A percentile compares a stretch with the other conserved stretches of the same genome.
These are phyloP conservation scores for Neoascochyta sp. DNA, from an alignment of 2,329 filamentous ascomycete species.

Conservation along the genomic window DNA sequence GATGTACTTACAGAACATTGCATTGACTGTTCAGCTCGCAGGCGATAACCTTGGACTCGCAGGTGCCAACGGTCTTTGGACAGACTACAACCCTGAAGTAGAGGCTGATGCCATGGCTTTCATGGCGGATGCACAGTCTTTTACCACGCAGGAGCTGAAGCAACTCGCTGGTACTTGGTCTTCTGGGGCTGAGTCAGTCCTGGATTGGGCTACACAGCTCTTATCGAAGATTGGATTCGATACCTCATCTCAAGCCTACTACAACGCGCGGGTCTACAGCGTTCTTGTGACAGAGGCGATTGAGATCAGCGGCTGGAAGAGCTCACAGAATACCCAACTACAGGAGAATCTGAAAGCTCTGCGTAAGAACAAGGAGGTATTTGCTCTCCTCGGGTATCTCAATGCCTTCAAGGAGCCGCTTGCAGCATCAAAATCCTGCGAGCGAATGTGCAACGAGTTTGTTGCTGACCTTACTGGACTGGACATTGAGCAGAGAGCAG, in stretches of 20 bases:
- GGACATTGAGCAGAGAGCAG: slow-evolving; percentile 43
- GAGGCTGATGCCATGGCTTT: slow-evolving; percentile 53
- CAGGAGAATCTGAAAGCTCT: slow-evolving; percentile 37
- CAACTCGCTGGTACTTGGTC: slow-evolving; percentile 13
- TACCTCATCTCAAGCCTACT: slow-evolving; percentile 38
- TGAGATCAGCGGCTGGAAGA: slow-evolving; percentile 42
- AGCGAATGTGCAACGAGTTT: slow-evolving; percentile 57
- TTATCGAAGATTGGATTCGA: slow-evolving; percentile 22
- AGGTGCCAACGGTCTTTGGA: slow-evolving; percentile 54
- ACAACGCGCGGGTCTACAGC: slow-evolving; percentile 41
- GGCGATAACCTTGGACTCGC: slow-evolving; percentile 59
- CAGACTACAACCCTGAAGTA: slow-evolving; percentile 45
- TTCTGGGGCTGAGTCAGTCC: slow-evolving; percentile 17
- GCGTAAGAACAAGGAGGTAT: slow-evolving; percentile 37
- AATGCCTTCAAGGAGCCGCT: slow-evolving; percentile 50
- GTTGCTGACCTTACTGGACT: slow-evolving; percentile 57
- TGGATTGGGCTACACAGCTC: slow-evolving; percentile 22
- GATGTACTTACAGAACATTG: slow-evolving; percentile 48
- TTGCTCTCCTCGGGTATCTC: slow-evolving; percentile 49
- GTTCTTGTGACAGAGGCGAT: slow-evolving; percentile 39
- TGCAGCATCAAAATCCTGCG: slow-evolving; percentile 46
- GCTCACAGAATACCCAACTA: slow-evolving; percentile 31
- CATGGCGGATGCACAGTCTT: slow-evolving; percentile 49
- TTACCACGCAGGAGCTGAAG: slow-evolving; percentile 46
- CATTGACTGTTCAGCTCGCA: slow-evolving; percentile 54